Conservation (phyloP, 1,284 basidiomycete genomes). For the Puccinia triticina region DNA sequence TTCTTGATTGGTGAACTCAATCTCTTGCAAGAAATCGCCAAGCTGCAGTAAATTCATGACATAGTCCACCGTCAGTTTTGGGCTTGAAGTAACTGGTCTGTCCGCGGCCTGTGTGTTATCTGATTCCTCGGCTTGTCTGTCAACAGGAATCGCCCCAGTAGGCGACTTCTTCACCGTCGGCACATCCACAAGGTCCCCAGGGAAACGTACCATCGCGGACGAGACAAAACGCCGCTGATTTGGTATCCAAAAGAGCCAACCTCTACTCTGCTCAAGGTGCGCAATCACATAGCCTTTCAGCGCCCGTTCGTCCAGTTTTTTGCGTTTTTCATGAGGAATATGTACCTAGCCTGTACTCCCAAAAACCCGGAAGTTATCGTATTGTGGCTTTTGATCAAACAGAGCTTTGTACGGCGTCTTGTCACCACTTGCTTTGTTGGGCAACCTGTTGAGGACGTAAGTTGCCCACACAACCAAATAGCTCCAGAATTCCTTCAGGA, state of each 20-base stretch:
- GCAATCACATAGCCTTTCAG: background rate
- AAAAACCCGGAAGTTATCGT: background rate
- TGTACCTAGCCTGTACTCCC: background rate
- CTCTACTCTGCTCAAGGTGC: background rate
- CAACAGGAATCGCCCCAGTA: too few species aligned
- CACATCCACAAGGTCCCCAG: background rate
- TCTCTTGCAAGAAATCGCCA: background rate
- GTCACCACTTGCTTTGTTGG: background rate
- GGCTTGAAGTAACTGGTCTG: background rate
- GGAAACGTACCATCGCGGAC: slow-evolving; percentile 8
- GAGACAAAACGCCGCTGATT: background rate
- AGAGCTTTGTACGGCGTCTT: background rate
- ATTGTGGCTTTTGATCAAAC: background rate
- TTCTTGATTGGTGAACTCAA: background rate
- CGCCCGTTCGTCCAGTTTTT: slow-evolving; percentile 1
- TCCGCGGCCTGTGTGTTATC: background rate
- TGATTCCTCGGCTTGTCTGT: too few species aligned
- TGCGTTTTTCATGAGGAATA: background rate
- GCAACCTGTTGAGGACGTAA: background rate
- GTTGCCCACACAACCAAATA: background rate
- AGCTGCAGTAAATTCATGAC: background rate
- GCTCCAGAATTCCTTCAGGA: slow-evolving; percentile 14
- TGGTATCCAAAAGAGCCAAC: slow-evolving; percentile 22
- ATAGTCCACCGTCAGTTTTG: background rate
- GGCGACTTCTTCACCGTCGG: background rate